Base-by-base conservation (phyloP, 2,329 filamentous ascomycete genomes). In the Monilinia polystroma region DNA sequence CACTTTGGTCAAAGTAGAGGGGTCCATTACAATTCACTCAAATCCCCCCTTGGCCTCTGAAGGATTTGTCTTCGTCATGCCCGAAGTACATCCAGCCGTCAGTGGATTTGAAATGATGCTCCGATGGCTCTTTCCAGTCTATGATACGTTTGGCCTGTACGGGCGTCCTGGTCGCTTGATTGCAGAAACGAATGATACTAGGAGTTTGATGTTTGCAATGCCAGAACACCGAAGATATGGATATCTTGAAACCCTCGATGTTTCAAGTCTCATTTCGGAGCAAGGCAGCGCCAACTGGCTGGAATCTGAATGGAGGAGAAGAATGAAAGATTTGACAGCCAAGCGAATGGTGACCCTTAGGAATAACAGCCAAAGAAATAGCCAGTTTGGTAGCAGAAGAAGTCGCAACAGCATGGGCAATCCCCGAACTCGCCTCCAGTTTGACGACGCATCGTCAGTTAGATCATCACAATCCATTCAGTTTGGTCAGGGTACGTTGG, bases 161-260 rank as follows among this genome's bases (percentile, higher is more conserved):
- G 95, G 95, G 38, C 90, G 95, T 29, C 95, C 95, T 0, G 90
- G 87, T 38, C 88, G 92, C 69, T 83, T 99, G 55, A 88, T 97
- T 45, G 92, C 95, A 3, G 96, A 96, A 75, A 89, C 91, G 0
- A 85, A 93, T 55, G 93, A 98, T 78, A 83, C 91, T 4, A 87
- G 92, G 56, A 96, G 95, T 66, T 83, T 99, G 71, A 99, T 99
- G 95, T 99, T 98, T 77, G 95, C 93, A 7, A 96, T 99, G 89
- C 94, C 95, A 0, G 92, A 91, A 73, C 88, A 95, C 72, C 87
- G 89, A 64, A 86, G 91, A 70, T 96, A 96, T 74, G 93, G 94
- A 0, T 98, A 98, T 74, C 80, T 99, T 35, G 95, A 98, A 74
- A 87, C 93, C 47, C 79, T 93, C 66, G 95, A 99, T 75, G 91